These are phyloP conservation scores for Colletotrichum orchidophilum DNA, from an alignment of 2,329 filamentous ascomycete genomes.

Conservation along the genomic window DNA sequence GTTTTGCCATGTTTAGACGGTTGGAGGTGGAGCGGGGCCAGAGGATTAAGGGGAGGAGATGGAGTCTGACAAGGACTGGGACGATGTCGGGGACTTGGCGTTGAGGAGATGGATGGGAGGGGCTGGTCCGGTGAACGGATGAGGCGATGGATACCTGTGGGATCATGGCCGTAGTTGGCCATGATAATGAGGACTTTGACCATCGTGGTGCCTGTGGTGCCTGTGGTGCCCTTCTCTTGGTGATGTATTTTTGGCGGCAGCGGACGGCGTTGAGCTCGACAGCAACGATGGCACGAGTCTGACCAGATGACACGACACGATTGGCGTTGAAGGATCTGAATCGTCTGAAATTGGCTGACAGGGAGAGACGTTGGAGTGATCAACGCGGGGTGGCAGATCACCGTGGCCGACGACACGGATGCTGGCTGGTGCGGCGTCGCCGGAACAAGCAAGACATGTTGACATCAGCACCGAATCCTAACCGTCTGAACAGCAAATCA, in stretches of 20 bases:
- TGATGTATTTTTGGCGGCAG: not conserved
- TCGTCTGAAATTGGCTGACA: not conserved
- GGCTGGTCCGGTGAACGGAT: not conserved
- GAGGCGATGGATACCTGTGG: conserved; percentile 52
- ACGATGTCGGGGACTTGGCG: not conserved
- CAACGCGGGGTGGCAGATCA: conserved; percentile 14
- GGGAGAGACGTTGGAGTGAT: conserved; percentile 1
- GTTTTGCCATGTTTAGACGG: not conserved
- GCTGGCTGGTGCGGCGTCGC: conserved; percentile 43
- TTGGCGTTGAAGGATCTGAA: not conserved
- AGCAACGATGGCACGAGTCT: not conserved
- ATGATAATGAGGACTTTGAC: conserved; percentile 57
- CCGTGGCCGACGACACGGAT: conserved; percentile 36
- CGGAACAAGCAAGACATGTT: conserved; percentile 28
- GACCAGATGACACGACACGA: not conserved
- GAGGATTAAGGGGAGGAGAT: not conserved
- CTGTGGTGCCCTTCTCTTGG: too few relatives aligned
- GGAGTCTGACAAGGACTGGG: not conserved
- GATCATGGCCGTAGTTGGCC: conserved; percentile 65
- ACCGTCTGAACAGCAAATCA: not conserved
- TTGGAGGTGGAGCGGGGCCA: not conserved
- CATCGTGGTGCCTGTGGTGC: conserved; percentile 37
- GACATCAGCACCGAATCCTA: not conserved
- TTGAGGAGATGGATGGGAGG: not conserved
- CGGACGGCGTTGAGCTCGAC: not conserved